Conservation (phyloP, 805 yeast genomes). For the Tetrapisispora nanseiensis region DNA sequence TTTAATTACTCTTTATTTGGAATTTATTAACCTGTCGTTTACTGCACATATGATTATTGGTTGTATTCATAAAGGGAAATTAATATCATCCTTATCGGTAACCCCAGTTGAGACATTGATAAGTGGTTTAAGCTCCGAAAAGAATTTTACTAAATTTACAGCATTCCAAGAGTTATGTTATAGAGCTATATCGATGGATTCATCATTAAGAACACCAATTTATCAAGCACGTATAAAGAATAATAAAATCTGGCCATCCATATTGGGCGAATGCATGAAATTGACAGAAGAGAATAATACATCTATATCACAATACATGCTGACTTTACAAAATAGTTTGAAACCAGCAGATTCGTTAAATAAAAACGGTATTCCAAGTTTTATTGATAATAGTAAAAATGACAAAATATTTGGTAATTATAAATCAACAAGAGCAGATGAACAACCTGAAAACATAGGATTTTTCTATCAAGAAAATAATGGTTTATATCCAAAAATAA, state of each 20-base stretch:
- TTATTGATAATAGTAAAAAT: background rate
- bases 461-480: background rate
- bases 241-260: slow-evolving; percentile 46
- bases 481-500: background rate
- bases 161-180: slow-evolving; percentile 72
- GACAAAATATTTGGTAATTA: slow-evolving; percentile 3
- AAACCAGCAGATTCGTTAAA: background rate
- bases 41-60: slow-evolving; percentile 66
- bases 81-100: slow-evolving; percentile 47
- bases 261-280: slow-evolving; percentile 50
- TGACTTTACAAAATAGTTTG: slow-evolving; percentile 5
- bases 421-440: background rate
- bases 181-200: slow-evolving; percentile 42
- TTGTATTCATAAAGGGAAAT: slow-evolving; percentile 55
- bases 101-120: slow-evolving; percentile 55
- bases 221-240: slow-evolving; percentile 42
- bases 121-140: slow-evolving; percentile 49
- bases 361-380: background rate
- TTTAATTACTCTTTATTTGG: slow-evolving; percentile 38
- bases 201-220: slow-evolving; percentile 42
- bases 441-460: background rate
- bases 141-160: slow-evolving; percentile 44
- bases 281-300: slow-evolving; percentile 43
- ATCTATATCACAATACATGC: slow-evolving; percentile 25
- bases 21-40: slow-evolving; percentile 46